Base-by-base conservation (phyloP, 768 basidiomycete species). In the Russula sp. region DNA sequence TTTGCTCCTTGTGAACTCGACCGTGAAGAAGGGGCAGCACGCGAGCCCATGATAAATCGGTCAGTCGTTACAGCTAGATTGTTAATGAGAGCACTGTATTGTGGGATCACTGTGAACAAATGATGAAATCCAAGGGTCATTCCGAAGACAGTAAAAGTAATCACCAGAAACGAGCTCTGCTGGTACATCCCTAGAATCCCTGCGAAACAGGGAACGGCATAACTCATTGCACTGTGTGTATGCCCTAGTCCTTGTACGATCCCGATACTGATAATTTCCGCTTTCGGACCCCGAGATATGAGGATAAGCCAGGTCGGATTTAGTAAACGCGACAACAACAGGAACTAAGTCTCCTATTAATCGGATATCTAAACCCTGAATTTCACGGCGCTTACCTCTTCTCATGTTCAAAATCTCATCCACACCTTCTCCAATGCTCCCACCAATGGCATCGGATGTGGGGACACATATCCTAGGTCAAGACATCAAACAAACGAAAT, bases 91-190 rank as follows among this genome's bases (percentile, higher is more conserved):
- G 40, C 24, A 14, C 36, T 5, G 22, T n/a, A 40, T 40, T 28
- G 34, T 24, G 58, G 22, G 1, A 20, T 22, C 59, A 28, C 59
- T 59, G 57, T 8, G 16, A 36, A 34, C n/a, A 9, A 48, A 28
- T 5, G 14, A 50, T 20, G 24, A 13, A 14, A 18, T 59, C 48
- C 38, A 24, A 28, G 1, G 38, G 20, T 2, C 26, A 28, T 30
- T n/a, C 9, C 26, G 28, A 38, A 24, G 2, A 44, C n/a, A 44
- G 5, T 36, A 40, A 28, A 26, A 28, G 10, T 10, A 20, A n/a
- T 28, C 51, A 51, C 49, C 50, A 7, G 59, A 59, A 46, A 59
- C 36, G 2, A 40, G 13, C 13, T n/a, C 59, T 10, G 49, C 34
- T 3, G 34, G 58, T 8, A 59, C 18, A 50, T 38, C 26, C 18